A percentile compares a stretch with the other conserved stretches of the same genome.
Evolutionary conservation across 495 filamentous ascomycete genomes (phyloP).

Genomic region (Hypomontagnella submonticulosa): DNA sequence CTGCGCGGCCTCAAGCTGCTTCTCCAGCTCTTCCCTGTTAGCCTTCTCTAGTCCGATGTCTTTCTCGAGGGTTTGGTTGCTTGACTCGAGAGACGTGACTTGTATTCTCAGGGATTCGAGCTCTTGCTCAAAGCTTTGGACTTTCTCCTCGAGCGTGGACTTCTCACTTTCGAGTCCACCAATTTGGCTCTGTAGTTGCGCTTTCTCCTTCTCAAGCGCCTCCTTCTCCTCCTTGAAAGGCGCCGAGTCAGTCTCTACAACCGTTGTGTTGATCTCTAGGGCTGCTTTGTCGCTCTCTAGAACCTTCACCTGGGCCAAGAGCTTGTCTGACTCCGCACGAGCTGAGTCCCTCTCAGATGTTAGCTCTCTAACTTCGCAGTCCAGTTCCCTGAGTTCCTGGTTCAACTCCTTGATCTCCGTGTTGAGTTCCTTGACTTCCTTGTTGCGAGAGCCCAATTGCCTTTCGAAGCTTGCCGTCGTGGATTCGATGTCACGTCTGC

Average conservation of each 20-base stretch:
- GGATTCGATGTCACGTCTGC: constrained; percentile 51
- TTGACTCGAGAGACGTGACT: constrained; percentile 34
- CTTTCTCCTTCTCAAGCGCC: constrained; percentile 27
- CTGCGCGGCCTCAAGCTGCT: constrained; percentile 50
- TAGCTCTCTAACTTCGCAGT: constrained; percentile 52
- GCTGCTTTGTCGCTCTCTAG: constrained; percentile 16
- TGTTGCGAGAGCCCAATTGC: constrained; percentile 51
- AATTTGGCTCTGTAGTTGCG: constrained; percentile 24
- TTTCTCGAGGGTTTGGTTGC: constrained; percentile 33
- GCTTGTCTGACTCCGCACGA: constrained; percentile 23
- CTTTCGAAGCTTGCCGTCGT: constrained; percentile 50
- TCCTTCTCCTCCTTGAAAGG: constrained; percentile 28
- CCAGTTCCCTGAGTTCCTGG: constrained; percentile 49
- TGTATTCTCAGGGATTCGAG: constrained; percentile 32
- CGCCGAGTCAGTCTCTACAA: constrained; percentile 13
- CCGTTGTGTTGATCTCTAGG: background rate
- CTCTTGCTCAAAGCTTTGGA: constrained; percentile 34
- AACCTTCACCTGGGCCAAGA: constrained; percentile 36
- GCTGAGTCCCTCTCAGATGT: constrained; percentile 29
- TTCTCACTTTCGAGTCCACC: constrained; percentile 47
- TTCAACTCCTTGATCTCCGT: constrained; percentile 39
- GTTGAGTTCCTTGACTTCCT: constrained; percentile 49
- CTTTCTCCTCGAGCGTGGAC: constrained; percentile 20
- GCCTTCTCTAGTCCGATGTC: constrained; percentile 36
- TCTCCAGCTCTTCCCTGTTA: constrained; percentile 45